phyloP scores from a whole-genome alignment of 257 asterid species.

The Agastache rugosa region DNA sequence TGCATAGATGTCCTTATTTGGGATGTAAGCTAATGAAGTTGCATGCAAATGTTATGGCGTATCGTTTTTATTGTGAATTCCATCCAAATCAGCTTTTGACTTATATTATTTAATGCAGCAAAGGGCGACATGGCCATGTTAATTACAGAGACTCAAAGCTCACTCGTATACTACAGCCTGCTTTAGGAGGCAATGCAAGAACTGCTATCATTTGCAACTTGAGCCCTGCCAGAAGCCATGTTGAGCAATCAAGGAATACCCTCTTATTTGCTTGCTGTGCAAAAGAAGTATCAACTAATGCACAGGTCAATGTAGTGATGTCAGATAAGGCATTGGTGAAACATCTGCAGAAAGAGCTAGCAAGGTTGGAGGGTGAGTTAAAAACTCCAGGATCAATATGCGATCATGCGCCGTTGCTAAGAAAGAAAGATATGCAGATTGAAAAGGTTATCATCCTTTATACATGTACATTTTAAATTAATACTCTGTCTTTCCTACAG shows the following conservation, averaged over 20 bases:
- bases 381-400: conserved; percentile 76
- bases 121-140: conserved; percentile 89
- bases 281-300: conserved; percentile 95
- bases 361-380: conserved; percentile 92
- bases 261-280: conserved; percentile 96
- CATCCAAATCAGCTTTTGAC: conserved; percentile 20
- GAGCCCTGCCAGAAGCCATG: conserved; percentile 94
- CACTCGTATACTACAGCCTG: conserved; percentile 93
- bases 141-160: conserved; percentile 98
- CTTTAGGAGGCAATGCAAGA: conserved; percentile 98
- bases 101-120: conserved; percentile 62
- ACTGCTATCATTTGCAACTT: conserved; percentile 84
- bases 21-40: conserved; percentile 19
- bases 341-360: conserved; percentile 95
- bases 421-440: conserved; percentile 89
- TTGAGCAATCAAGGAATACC: conserved; percentile 96
- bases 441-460: conserved; percentile 65
- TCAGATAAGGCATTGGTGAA: conserved; percentile 99
- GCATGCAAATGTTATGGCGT: conserved; percentile 2
- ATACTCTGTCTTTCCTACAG: neutral
- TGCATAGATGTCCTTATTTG: conserved; percentile 10
- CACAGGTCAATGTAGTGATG: conserved; percentile 97
- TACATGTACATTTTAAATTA: neutral
- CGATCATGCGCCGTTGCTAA: conserved; percentile 67
- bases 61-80: neutral